These are phyloP conservation scores for Aspergillus saccharolyticus DNA, from an alignment of 495 filamentous ascomycete genomes.

Conservation along the genomic window DNA sequence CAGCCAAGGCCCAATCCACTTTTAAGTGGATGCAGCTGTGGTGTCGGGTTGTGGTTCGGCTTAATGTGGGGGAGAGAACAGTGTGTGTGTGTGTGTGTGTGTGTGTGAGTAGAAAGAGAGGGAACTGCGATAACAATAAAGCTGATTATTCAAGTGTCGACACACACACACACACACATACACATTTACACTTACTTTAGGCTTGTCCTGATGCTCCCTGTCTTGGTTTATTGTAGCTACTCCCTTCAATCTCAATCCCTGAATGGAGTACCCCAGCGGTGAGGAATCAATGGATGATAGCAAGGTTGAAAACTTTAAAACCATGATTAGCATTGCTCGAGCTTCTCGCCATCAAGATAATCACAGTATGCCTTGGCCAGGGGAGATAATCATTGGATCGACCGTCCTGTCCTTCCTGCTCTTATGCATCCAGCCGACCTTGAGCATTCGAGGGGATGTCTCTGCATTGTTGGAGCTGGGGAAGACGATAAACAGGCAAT, in stretches of 20 bases:
- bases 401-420: not conserved
- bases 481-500: not conserved
- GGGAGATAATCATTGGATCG: slow-evolving; percentile 1
- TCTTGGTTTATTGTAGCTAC: too few species aligned
- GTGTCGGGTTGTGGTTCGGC: not conserved
- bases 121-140: not conserved
- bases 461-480: not conserved
- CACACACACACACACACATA: too few species aligned
- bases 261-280: too few species aligned
- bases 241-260: too few species aligned
- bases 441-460: not conserved
- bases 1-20: not conserved
- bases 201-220: too few species aligned
- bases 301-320: too few species aligned
- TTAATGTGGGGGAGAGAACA: not conserved
- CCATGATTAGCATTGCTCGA: too few species aligned
- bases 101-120: not conserved
- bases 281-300: too few species aligned
- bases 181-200: not conserved
- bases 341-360: too few species aligned
- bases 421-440: not conserved
- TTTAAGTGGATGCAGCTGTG: not conserved
- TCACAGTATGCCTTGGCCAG: slow-evolving; percentile 2
- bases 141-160: not conserved
- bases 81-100: too few species aligned